Evolutionary conservation across 805 yeast genomes (phyloP).

Genomic region (Candida caryicola): DNA sequence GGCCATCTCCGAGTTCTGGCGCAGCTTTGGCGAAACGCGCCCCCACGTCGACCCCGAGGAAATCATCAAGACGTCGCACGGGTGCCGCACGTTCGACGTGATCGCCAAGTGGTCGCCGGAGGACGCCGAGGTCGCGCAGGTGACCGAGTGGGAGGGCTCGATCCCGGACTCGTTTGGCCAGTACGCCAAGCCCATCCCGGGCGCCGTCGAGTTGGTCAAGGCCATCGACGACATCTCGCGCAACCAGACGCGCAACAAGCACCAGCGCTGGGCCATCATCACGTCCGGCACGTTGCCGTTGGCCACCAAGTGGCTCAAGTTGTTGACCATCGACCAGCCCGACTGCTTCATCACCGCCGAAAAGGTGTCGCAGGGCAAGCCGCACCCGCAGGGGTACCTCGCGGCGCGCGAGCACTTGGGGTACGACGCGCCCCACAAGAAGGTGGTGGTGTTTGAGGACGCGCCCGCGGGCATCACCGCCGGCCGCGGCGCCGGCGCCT

Average conservation of each 20-base stretch:
- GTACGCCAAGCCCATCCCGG: slow-evolving; percentile 70
- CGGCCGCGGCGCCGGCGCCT: slow-evolving; percentile 80
- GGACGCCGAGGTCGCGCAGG: slow-evolving; percentile 63
- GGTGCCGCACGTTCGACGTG: slow-evolving; percentile 78
- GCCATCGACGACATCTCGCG: slow-evolving; percentile 48
- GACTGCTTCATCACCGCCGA: slow-evolving; percentile 79
- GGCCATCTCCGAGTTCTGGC: slow-evolving; percentile 82
- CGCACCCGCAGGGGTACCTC: slow-evolving; percentile 80
- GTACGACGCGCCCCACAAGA: slow-evolving; percentile 30
- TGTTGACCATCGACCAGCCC: slow-evolving; percentile 60
- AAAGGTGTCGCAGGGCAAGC: slow-evolving; percentile 76
- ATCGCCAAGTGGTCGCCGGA: slow-evolving; percentile 72
- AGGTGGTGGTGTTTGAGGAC: slow-evolving; percentile 75
- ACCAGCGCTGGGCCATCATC: slow-evolving; percentile 78
- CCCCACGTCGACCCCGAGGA: slow-evolving; percentile 69
- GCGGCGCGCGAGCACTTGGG: slow-evolving; percentile 51
- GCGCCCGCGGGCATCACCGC: slow-evolving; percentile 87
- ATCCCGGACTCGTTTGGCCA: slow-evolving; percentile 73
- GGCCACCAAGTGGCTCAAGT: slow-evolving; percentile 76
- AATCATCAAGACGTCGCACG: slow-evolving; percentile 73
- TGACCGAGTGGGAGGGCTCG: slow-evolving; percentile 61
- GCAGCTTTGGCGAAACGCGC: slow-evolving; percentile 62
- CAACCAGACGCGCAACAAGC: slow-evolving; percentile 37
- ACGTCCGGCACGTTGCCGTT: slow-evolving; percentile 77
- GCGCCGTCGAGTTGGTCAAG: slow-evolving; percentile 63